Conservation (phyloP, 2,329 filamentous ascomycete species). For the Microcera coccophila region DNA sequence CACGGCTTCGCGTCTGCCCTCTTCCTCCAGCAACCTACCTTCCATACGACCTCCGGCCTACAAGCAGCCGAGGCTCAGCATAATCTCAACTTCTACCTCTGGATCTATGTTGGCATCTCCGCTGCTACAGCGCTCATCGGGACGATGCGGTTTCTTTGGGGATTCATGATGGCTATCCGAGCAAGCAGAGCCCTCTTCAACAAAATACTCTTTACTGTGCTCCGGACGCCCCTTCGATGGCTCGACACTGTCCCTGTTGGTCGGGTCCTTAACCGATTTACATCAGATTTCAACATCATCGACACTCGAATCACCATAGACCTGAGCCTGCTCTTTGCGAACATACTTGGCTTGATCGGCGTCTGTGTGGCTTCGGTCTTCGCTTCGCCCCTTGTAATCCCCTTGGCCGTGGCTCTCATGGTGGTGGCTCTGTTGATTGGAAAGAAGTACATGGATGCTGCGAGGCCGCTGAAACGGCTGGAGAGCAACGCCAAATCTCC, state of each 20-base stretch:
- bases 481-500: constrained; percentile 75
- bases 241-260: constrained; percentile 76
- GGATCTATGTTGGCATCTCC: constrained; percentile 68
- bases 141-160: constrained; percentile 58
- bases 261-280: constrained; percentile 73
- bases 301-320: constrained; percentile 65
- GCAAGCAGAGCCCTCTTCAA: constrained; percentile 68
- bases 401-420: constrained; percentile 58
- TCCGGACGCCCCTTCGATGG: constrained; percentile 73
- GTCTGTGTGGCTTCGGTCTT: constrained; percentile 65
- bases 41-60: constrained; percentile 37
- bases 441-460: constrained; percentile 61
- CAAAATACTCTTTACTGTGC: constrained; percentile 60
- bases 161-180: constrained; percentile 61
- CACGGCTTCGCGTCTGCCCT: constrained; percentile 43
- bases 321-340: constrained; percentile 56
- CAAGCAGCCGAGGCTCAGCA: constrained; percentile 29
- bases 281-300: constrained; percentile 70
- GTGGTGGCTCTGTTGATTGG: constrained; percentile 56
- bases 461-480: constrained; percentile 70
- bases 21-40: constrained; percentile 43
- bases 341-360: constrained; percentile 59
- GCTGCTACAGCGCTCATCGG: constrained; percentile 56
- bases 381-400: constrained; percentile 63
- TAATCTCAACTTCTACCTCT: constrained; percentile 60